Conservation (phyloP, 2,329 filamentous ascomycete genomes). For the Cladosporium sp. region DNA sequence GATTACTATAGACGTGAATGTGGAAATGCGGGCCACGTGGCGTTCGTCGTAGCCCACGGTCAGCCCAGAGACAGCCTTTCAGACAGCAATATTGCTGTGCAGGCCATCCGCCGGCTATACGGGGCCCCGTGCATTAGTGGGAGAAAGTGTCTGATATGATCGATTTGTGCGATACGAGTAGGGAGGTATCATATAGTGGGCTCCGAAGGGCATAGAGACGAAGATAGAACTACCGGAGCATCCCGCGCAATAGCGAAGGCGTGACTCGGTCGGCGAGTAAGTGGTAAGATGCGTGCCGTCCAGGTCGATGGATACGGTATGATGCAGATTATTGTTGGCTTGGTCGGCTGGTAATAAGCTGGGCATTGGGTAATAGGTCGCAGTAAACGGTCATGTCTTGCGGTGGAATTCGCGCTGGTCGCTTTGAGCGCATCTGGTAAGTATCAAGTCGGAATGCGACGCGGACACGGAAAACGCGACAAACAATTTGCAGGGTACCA, state of each 20-base stretch:
- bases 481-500: background rate
- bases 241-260: background rate
- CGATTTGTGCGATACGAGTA: background rate
- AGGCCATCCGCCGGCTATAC: background rate
- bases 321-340: background rate
- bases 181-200: too few relatives aligned
- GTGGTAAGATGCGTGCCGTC: background rate
- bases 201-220: background rate
- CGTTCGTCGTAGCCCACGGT: background rate
- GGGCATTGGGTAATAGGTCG: background rate
- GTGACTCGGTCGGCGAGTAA: background rate
- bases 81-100: constrained; percentile 4
- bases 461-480: background rate
- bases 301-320: background rate
- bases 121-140: background rate
- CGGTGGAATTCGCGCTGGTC: background rate
- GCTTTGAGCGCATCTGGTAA: background rate
- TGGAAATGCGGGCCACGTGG: constrained; percentile 1
- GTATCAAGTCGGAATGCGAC: background rate
- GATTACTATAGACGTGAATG: background rate
- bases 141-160: background rate
- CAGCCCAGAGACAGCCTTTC: background rate
- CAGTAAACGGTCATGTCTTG: background rate
- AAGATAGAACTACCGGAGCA: background rate
- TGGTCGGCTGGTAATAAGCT: background rate